Conservation (phyloP, 176 grass and related monocot genomes). For the Neostapfia colusana region DNA sequence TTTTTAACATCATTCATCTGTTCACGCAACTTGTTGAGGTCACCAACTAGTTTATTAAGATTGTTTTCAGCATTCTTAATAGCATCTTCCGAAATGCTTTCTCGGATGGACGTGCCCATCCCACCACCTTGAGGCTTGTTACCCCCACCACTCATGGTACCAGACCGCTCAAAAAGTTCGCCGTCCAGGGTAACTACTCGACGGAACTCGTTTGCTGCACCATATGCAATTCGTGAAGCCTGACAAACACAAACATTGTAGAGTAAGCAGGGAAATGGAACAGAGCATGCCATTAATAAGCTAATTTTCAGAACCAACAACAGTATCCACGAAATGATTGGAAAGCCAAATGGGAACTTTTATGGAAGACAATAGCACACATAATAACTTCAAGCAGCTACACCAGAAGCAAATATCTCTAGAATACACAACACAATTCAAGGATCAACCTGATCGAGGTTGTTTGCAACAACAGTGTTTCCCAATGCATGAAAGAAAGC, state of each 20-base stretch:
- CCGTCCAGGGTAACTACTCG: slow-evolving; percentile 86
- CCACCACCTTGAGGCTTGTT: slow-evolving; percentile 65
- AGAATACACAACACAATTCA: slow-evolving; percentile 34
- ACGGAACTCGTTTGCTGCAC: slow-evolving; percentile 64
- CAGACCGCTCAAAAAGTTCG: slow-evolving; percentile 86
- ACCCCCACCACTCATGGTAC: slow-evolving; percentile 96
- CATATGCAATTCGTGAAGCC: slow-evolving; percentile 91
- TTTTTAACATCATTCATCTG: slow-evolving; percentile 64
- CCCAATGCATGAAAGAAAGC: slow-evolving; percentile 78
- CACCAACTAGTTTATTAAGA: slow-evolving; percentile 58
- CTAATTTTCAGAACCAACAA: slow-evolving; percentile 2
- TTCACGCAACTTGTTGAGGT: slow-evolving; percentile 63
- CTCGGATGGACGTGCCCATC: slow-evolving; percentile 78
- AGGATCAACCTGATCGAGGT: slow-evolving; percentile 82
- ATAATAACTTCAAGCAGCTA: slow-evolving; percentile 20
- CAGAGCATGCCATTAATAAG: neutral
- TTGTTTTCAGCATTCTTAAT: slow-evolving; percentile 62
- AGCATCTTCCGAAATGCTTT: slow-evolving; percentile 68
- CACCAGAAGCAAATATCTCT: slow-evolving; percentile 9
- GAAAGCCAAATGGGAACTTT: neutral
- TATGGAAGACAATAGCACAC: slow-evolving; percentile 17
- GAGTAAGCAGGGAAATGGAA: slow-evolving; percentile 1
- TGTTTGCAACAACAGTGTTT: slow-evolving; percentile 79
- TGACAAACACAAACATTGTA: slow-evolving; percentile 43
- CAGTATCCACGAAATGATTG: neutral